phyloP scores from a whole-genome alignment of 75 land plant species.

The Larix kaempferi region DNA sequence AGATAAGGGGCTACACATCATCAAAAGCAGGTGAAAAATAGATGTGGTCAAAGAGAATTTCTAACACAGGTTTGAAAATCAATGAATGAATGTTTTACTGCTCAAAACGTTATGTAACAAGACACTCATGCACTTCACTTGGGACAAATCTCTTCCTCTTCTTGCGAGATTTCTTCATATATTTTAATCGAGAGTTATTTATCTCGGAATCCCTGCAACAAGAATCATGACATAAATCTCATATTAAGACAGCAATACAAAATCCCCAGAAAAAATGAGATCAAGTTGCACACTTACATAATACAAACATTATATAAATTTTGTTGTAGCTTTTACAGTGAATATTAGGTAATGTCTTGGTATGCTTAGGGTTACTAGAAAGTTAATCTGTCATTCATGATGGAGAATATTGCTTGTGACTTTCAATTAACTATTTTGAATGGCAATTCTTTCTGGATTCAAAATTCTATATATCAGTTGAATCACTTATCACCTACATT shows the following conservation, averaged over 20 bases:
- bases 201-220: not conserved
- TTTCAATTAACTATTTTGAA: too few species aligned
- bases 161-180: conserved; percentile 14
- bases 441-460: too few species aligned
- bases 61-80: not conserved
- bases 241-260: not conserved
- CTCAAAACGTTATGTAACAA: conserved; percentile 58
- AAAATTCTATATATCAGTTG: too few species aligned
- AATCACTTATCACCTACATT: too few species aligned
- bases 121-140: conserved; percentile 45
- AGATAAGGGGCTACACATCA: not conserved
- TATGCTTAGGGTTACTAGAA: too few species aligned
- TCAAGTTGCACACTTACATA: too few species aligned
- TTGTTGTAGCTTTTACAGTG: too few species aligned
- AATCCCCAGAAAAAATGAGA: not conserved
- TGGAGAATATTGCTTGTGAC: too few species aligned
- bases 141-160: conserved; percentile 40
- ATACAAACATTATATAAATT: too few species aligned
- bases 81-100: conserved; percentile 28
- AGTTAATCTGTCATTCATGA: too few species aligned
- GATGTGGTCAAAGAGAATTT: not conserved
- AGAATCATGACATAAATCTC: not conserved
- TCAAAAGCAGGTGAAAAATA: not conserved
- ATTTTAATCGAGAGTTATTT: not conserved
- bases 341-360: too few species aligned